phyloP scores from a whole-genome alignment of 2,329 filamentous ascomycete genomes.

The Penicillium sp. region DNA sequence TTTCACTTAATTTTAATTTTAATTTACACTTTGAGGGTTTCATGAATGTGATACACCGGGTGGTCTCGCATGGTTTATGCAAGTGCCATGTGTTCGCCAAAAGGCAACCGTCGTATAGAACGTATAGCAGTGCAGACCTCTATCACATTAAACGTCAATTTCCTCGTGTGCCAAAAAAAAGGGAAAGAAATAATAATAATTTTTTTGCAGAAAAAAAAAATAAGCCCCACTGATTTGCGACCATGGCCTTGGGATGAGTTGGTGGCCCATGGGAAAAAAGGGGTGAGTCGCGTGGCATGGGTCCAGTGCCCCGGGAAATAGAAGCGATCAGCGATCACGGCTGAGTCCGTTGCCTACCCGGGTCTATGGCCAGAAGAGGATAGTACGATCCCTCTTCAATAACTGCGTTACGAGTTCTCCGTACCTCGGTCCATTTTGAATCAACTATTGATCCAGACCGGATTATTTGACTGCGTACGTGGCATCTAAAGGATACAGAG shows the following conservation, averaged over 20 bases:
- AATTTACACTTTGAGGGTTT: background rate
- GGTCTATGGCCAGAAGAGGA: conserved; percentile 12
- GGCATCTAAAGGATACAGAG: background rate
- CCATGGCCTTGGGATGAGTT: background rate
- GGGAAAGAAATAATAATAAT: background rate
- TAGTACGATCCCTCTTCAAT: conserved; percentile 2
- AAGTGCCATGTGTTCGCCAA: conserved; percentile 26
- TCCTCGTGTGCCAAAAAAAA: conserved; percentile 1
- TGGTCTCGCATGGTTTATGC: conserved; percentile 13
- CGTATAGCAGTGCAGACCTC: background rate
- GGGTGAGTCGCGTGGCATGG: conserved; percentile 15
- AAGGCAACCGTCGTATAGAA: conserved; percentile 11
- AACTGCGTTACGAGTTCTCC: background rate
- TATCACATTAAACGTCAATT: conserved; percentile 4
- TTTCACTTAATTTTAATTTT: conserved; percentile 10
- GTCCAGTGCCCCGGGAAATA: conserved; percentile 10
- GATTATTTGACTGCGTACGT: background rate
- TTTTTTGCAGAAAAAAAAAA: background rate
- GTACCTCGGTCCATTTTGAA: background rate
- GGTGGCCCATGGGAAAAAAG: conserved; percentile 3
- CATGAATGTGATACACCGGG: conserved; percentile 13
- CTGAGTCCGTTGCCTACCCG: conserved; percentile 13
- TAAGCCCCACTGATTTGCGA: conserved; percentile 12
- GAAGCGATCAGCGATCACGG: conserved; percentile 14
- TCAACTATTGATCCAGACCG: conserved; percentile 5